Conservation (phyloP, 1,139 yeast genomes). For the Scheffersomyces segobiensis region DNA sequence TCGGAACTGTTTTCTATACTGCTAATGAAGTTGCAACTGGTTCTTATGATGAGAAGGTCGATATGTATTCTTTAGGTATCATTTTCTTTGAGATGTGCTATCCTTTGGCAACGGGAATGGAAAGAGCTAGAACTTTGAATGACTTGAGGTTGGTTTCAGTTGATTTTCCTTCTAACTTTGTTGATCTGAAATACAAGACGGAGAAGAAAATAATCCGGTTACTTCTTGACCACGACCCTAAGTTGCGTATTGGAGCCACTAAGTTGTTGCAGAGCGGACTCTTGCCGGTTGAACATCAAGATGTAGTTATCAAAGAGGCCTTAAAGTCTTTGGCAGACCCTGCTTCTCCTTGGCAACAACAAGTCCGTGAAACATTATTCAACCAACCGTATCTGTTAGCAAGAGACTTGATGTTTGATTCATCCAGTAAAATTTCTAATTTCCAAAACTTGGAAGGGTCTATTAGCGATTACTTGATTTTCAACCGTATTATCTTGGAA, state of each 20-base stretch:
- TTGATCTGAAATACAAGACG: conserved; percentile 45
- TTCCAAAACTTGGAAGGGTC: conserved; percentile 22
- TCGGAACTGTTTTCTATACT: conserved; percentile 91
- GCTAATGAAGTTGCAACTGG: conserved; percentile 87
- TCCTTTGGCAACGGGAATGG: conserved; percentile 86
- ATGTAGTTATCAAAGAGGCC: conserved; percentile 85
- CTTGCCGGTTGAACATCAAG: conserved; percentile 87
- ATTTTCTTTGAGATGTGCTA: conserved; percentile 95
- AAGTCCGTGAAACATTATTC: conserved; percentile 83
- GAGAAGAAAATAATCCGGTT: conserved; percentile 67
- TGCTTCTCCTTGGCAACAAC: conserved; percentile 91
- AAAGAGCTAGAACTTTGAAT: conserved; percentile 71
- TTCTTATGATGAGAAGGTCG: conserved; percentile 85
- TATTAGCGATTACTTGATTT: conserved; percentile 41
- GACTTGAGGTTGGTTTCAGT: conserved; percentile 59
- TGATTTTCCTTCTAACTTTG: conserved; percentile 68
- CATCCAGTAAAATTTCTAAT: conserved; percentile 25
- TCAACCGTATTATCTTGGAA: conserved; percentile 54
- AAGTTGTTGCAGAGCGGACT: conserved; percentile 75
- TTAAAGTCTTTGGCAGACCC: conserved; percentile 83
- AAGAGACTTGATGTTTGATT: conserved; percentile 77
- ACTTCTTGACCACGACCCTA: conserved; percentile 76
- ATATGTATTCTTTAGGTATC: conserved; percentile 91
- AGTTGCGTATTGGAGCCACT: conserved; percentile 73
- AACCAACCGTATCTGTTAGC: conserved; percentile 82